Evolutionary conservation across 2,329 filamentous ascomycete species (phyloP).

Genomic region (Colletotrichum agaves): DNA sequence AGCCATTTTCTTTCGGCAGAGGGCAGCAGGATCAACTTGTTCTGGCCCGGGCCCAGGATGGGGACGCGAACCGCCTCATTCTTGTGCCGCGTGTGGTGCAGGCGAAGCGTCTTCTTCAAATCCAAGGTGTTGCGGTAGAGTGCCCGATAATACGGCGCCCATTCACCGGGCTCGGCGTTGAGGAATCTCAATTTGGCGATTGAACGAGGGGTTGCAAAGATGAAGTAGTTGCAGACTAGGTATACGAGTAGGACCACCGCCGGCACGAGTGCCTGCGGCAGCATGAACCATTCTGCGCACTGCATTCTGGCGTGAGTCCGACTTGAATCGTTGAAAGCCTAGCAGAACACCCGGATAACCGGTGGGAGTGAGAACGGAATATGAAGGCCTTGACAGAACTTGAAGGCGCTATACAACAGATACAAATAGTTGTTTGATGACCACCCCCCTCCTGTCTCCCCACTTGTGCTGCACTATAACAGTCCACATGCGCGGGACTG

Average conservation of each 20-base stretch:
- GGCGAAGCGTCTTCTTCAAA: conserved; percentile 16
- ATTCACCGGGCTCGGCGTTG: conserved; percentile 9
- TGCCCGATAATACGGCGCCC: conserved; percentile 14
- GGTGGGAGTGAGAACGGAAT: background rate
- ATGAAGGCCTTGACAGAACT: conserved; percentile 2
- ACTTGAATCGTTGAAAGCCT: background rate
- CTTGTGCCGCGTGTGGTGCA: conserved; percentile 15
- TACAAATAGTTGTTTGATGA: background rate
- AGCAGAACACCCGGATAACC: conserved; percentile 1
- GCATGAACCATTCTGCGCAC: background rate
- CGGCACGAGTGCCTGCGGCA: background rate
- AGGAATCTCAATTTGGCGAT: conserved; percentile 9
- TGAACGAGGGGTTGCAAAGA: conserved; percentile 12
- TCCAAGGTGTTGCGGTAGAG: conserved; percentile 21
- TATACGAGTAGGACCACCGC: background rate
- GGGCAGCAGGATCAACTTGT: conserved; percentile 14
- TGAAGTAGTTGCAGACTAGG: conserved; percentile 3
- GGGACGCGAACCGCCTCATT: conserved; percentile 13
- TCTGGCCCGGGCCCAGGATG: conserved; percentile 14
- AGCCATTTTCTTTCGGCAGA: conserved; percentile 8
- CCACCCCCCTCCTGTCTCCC: background rate
- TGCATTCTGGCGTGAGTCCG: conserved; percentile 1
- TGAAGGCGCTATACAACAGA: conserved; percentile 3
- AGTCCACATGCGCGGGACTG: background rate
- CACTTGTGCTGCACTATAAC: background rate